Percentiles rank a stretch among this genome's conserved stretches.
Conservation (phyloP, 2,329 filamentous ascomycete genomes). For the Fusarium poae region DNA sequence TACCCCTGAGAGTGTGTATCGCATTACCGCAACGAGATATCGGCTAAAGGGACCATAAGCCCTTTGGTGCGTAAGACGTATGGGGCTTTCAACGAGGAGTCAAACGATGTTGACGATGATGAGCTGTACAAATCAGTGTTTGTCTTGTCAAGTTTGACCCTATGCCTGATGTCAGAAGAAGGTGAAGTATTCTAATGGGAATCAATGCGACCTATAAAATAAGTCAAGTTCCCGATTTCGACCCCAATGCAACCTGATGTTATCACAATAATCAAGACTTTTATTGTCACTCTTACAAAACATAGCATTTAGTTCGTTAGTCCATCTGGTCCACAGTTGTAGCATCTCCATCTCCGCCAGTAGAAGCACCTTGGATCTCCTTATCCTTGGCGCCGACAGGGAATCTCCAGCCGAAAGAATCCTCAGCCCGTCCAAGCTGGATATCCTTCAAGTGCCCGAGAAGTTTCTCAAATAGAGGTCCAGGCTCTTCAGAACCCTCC, state of each 20-base stretch:
- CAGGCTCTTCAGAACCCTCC: conserved; percentile 73
- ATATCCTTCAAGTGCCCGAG: conserved; percentile 84
- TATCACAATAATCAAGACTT: background rate
- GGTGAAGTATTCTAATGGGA: too few relatives aligned
- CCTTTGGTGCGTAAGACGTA: too few relatives aligned
- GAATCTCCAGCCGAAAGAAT: conserved; percentile 80
- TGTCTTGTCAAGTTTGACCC: too few relatives aligned
- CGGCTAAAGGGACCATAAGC: too few relatives aligned
- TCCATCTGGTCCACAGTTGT: conserved; percentile 54
- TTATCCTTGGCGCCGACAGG: conserved; percentile 61
- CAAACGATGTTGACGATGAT: too few relatives aligned
- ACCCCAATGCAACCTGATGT: background rate
- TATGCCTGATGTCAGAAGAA: too few relatives aligned
- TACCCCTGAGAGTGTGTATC: too few relatives aligned
- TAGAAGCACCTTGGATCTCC: conserved; percentile 53
- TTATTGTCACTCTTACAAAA: background rate
- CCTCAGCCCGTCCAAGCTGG: conserved; percentile 83
- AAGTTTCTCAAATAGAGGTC: conserved; percentile 78
- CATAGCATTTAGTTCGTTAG: conserved; percentile 15
- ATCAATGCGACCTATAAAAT: too few relatives aligned
- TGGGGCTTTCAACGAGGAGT: too few relatives aligned
- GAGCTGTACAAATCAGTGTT: too few relatives aligned
- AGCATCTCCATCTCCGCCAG: conserved; percentile 38
- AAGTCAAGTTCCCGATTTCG: too few relatives aligned
- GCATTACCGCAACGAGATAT: too few relatives aligned